A percentile compares a stretch with the other conserved stretches of the same genome.
phyloP scores from a whole-genome alignment of 768 basidiomycete species.

The Tulasnella sp. region DNA sequence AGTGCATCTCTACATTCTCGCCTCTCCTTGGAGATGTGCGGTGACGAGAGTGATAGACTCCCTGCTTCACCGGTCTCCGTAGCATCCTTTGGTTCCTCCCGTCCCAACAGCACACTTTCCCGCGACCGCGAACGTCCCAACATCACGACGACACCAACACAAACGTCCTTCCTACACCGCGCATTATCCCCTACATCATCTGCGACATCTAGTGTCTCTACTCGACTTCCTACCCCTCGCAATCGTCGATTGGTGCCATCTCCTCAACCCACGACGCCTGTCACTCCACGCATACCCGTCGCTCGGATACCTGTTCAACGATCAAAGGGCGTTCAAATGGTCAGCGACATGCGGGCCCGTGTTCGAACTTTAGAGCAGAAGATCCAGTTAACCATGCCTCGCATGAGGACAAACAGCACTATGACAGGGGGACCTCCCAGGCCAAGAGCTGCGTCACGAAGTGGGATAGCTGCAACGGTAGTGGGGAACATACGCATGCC shows the following conservation, averaged over 20 bases:
- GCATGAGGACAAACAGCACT: conserved; percentile 36
- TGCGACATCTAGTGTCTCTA: conserved; percentile 34
- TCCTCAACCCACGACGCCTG: conserved; percentile 36
- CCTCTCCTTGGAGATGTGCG: conserved; percentile 9
- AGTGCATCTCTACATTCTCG: conserved; percentile 5
- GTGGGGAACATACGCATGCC: not conserved
- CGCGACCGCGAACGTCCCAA: not conserved
- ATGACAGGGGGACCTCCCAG: not conserved
- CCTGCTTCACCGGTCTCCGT: not conserved
- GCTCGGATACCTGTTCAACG: conserved; percentile 33
- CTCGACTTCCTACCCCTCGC: conserved; percentile 46
- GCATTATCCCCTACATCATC: conserved; percentile 33
- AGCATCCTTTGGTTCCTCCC: not conserved
- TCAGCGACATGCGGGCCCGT: conserved; percentile 79
- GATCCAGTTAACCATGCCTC: conserved; percentile 77
- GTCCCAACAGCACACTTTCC: not conserved
- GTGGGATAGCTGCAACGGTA: not conserved
- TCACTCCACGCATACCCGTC: conserved; percentile 25
- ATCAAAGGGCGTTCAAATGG: conserved; percentile 84
- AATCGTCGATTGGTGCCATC: conserved; percentile 36
- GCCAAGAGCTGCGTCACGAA: not conserved
- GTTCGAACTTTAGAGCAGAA: conserved; percentile 75
- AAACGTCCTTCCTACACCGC: conserved; percentile 40
- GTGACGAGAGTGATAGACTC: not conserved
- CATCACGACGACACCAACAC: conserved; percentile 22